A percentile compares a stretch with the other conserved stretches of the same genome.
Evolutionary conservation across 2,329 filamentous ascomycete genomes (phyloP).

Genomic region (Phyllosticta citribraziliensis): DNA sequence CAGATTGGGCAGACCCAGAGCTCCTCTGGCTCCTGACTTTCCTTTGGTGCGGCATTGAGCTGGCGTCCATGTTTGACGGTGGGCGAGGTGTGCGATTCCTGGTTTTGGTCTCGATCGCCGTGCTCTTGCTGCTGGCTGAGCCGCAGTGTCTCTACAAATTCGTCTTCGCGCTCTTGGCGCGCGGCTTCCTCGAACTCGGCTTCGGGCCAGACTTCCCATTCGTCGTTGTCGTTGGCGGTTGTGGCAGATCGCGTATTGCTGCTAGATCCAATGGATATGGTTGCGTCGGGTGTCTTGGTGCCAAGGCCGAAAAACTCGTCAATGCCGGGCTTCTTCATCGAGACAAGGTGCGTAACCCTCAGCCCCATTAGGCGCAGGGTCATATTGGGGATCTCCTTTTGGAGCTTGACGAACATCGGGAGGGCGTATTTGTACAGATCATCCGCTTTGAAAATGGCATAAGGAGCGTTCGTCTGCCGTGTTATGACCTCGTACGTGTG

Average conservation of each 20-base stretch:
- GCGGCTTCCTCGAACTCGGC: conserved; percentile 55
- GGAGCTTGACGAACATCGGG: conserved; percentile 74
- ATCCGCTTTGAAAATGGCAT: conserved; percentile 61
- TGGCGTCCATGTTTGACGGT: not conserved
- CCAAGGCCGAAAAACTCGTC: conserved; percentile 67
- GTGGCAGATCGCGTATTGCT: not conserved
- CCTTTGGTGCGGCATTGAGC: not conserved
- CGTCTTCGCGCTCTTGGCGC: conserved; percentile 49
- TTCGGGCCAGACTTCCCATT: conserved; percentile 62
- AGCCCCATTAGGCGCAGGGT: conserved; percentile 80
- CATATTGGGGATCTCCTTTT: conserved; percentile 72
- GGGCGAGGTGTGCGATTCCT: conserved; percentile 4
- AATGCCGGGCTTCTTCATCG: conserved; percentile 69
- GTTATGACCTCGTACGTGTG: conserved; percentile 90
- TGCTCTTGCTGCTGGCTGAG: conserved; percentile 49
- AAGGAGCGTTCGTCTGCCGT: conserved; percentile 65
- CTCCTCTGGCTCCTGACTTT: not conserved
- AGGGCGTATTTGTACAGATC: conserved; percentile 75
- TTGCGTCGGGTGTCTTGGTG: conserved; percentile 14
- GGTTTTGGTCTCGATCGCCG: conserved; percentile 15
- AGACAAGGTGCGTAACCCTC: conserved; percentile 77
- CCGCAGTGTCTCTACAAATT: conserved; percentile 51
- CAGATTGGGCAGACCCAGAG: conserved; percentile 88
- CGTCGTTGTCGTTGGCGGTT: conserved; percentile 35
- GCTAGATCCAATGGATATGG: conserved; percentile 27